A percentile compares a stretch with the other conserved stretches of the same genome.
Evolutionary conservation across 495 filamentous ascomycete genomes (phyloP).

Genomic region (Neurospora sp.): DNA sequence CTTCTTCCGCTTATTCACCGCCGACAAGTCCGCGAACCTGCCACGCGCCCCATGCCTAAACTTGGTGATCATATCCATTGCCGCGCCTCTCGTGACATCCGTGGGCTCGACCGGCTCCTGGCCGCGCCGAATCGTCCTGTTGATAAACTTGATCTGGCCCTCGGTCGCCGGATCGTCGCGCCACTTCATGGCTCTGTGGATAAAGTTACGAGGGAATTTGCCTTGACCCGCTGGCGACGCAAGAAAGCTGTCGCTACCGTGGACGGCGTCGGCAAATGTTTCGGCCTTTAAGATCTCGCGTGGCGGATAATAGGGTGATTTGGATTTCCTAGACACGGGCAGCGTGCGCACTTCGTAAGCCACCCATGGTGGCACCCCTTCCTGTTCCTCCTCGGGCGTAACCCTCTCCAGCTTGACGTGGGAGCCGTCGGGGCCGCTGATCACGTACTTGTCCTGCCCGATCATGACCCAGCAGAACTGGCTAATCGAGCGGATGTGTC

Average conservation of each 20-base stretch:
- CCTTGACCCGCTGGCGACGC: not conserved
- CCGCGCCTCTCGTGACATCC: conserved; percentile 68
- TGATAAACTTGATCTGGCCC: conserved; percentile 63
- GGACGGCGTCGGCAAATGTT: conserved; percentile 62
- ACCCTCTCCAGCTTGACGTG: conserved; percentile 54
- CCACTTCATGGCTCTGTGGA: conserved; percentile 55
- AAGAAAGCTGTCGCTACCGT: conserved; percentile 52
- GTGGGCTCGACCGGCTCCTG: conserved; percentile 42
- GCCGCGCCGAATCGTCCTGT: conserved; percentile 45
- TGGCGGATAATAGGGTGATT: conserved; percentile 54
- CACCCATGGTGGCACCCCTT: conserved; percentile 7
- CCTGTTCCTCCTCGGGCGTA: conserved; percentile 5
- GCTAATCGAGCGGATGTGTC: conserved; percentile 68
- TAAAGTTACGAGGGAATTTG: conserved; percentile 53
- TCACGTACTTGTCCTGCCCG: conserved; percentile 50
- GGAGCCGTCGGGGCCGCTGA: conserved; percentile 45
- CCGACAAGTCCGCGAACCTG: conserved; percentile 46
- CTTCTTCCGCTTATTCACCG: conserved; percentile 35
- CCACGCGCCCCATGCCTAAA: conserved; percentile 73
- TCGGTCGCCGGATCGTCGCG: conserved; percentile 53
- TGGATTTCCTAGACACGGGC: conserved; percentile 21
- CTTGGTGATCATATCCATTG: conserved; percentile 89
- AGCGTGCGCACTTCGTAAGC: conserved; percentile 32
- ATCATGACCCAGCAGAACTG: conserved; percentile 72
- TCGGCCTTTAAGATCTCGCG: conserved; percentile 48